These are phyloP conservation scores for Hanseniaspora meyeri DNA, from an alignment of 805 yeast genomes.

Conservation along the genomic window DNA sequence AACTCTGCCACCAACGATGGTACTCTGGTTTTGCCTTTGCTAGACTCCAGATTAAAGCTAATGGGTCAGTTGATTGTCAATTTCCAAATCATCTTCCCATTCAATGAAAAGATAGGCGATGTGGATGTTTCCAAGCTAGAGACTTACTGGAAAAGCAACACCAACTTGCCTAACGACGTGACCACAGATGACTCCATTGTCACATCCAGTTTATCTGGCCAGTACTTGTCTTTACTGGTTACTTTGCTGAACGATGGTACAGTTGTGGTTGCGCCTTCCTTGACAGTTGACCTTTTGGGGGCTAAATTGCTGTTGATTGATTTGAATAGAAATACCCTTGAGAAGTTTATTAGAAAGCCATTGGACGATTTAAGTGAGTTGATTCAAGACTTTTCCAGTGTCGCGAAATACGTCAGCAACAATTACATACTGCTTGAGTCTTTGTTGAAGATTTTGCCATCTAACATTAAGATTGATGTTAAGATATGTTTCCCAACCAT, in stretches of 20 bases:
- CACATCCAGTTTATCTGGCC: constrained; percentile 67
- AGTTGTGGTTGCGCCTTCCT: constrained; percentile 65
- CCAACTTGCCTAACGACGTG: constrained; percentile 14
- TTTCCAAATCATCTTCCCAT: constrained; percentile 81
- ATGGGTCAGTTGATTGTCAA: constrained; percentile 71
- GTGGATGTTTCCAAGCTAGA: constrained; percentile 85
- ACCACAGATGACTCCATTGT: constrained; percentile 48
- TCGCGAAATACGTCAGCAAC: constrained; percentile 24
- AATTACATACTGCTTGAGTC: constrained; percentile 49
- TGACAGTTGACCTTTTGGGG: constrained; percentile 36
- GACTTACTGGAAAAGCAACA: constrained; percentile 92
- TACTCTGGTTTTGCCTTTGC: constrained; percentile 49
- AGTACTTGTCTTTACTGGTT: constrained; percentile 56
- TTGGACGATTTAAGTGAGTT: constrained; percentile 19
- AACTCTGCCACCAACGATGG: constrained; percentile 28
- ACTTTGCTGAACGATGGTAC: constrained; percentile 72
- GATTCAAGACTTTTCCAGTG: constrained; percentile 19
- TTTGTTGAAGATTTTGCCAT: constrained; percentile 44
- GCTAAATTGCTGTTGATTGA: constrained; percentile 51
- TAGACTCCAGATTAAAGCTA: constrained; percentile 67
- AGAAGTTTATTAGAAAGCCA: constrained; percentile 24
- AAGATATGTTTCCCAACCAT: constrained; percentile 68
- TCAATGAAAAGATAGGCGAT: constrained; percentile 50
- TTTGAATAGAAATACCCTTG: constrained; percentile 31
- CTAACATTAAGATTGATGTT: constrained; percentile 52